A percentile compares a stretch with the other conserved stretches of the same genome.
Conservation (phyloP, 768 basidiomycete species). For the Crassisporium funariophilum region DNA sequence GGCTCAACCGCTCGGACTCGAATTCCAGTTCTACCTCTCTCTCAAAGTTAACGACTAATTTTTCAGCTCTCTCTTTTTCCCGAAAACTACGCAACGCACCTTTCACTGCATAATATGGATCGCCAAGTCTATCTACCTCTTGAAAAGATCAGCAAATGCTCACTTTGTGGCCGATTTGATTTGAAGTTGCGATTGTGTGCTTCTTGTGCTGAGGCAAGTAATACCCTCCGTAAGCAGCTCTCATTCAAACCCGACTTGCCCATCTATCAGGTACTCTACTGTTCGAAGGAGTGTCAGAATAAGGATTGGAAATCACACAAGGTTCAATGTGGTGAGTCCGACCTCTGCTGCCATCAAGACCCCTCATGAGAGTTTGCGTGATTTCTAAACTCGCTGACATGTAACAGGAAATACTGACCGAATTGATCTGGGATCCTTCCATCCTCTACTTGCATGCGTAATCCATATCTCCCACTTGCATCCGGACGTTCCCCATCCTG, state of each 20-base stretch:
- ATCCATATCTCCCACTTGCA: slow-evolving; percentile 22
- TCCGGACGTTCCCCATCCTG: slow-evolving; percentile 24
- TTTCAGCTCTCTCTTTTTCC: too few species aligned
- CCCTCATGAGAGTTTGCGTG: neutral
- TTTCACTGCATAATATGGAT: neutral
- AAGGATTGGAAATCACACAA: slow-evolving; percentile 12
- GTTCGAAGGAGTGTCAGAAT: slow-evolving; percentile 18
- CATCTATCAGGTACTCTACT: slow-evolving; percentile 18
- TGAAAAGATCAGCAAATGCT: slow-evolving; percentile 12
- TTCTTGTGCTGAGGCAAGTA: slow-evolving; percentile 26
- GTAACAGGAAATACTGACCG: slow-evolving; percentile 35
- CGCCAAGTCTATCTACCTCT: slow-evolving; percentile 11
- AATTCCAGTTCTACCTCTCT: too few species aligned
- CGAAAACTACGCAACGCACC: too few species aligned
- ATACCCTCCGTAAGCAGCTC: slow-evolving; percentile 28
- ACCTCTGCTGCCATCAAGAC: neutral
- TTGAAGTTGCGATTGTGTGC: slow-evolving; percentile 9
- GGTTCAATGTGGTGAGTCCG: slow-evolving; percentile 9
- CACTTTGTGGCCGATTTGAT: slow-evolving; percentile 3
- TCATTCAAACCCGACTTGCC: too few species aligned
- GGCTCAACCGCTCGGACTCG: too few species aligned
- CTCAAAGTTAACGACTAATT: too few species aligned
- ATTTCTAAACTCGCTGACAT: neutral
- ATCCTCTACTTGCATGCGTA: slow-evolving; percentile 34
- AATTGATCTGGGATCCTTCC: slow-evolving; percentile 33